Base-by-base conservation (phyloP, 257 asterid species). In the Solanum bukasovii region DNA sequence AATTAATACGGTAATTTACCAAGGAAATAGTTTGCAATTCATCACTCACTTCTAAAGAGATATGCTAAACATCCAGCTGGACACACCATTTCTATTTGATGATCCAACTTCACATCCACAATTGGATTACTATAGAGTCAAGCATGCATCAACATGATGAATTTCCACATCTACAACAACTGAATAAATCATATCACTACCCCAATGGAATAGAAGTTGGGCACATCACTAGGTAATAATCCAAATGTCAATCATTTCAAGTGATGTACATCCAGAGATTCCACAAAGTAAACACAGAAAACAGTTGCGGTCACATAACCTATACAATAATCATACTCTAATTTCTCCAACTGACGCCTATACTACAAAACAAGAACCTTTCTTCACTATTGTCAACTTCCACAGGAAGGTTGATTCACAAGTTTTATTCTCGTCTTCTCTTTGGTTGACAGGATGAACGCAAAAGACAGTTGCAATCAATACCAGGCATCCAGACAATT, bases 361-460 rank as follows among this genome's bases (percentile, higher is more conserved):
- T 44, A 12, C 84, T 86, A 72, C 88, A 72, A 29, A 56, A 86
- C 49, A 65, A 68, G 82, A 71, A 40, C 83, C 44, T 33, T 56
- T 84, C 83, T 88, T 88, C 84, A 89, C 91, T 84, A 83, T 35
- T 71, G 86, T 67, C 85, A 44, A 86, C 89, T 86, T 88, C 89
- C 90, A 88, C 88, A 93, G 91, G 91, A 91, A 74, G 88, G 85
- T 88, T 88, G 90, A 89, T 90, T 93, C 87, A 29, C 89, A 49
- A 83, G 89, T 89, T 93, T 46, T 90, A 89, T 89, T 90, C 96
- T 91, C 59, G 93, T 91, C 96, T 91, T 93, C 98, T 88, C 88
- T 95, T 91, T 90, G 94, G 93, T 91, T 87, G 95, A 90, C 88
- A 92, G 89, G 91, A 92, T 84, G 96, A 87, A 91, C 90, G 90